Base-by-base conservation (phyloP, 345 rosid genomes). In the Fremontodendron californicum region DNA sequence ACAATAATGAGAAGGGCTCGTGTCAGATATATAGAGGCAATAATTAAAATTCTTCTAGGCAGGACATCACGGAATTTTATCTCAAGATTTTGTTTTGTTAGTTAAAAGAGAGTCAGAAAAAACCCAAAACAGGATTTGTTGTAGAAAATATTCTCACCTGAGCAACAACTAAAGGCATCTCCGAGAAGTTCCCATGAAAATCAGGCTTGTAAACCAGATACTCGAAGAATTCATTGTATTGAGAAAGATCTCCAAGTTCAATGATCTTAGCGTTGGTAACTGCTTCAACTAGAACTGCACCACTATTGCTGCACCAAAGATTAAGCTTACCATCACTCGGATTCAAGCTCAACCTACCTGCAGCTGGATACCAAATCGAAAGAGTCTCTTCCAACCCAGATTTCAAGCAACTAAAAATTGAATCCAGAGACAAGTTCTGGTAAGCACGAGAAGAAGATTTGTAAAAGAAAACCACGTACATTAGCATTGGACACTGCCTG, bases 381-480 rank as follows among this genome's bases (percentile, higher is more conserved):
- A 91, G 23, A 48, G 92, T 88, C 80, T 89, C 89, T 77, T 89
- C 95, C 80, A 89, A 65, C 27, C 88, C 87, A 49, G 84, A 78
- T 80, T 85, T 89, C 79, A 88, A 82, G 82, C 78, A 73, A n/a
- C 83, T 74, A 37, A 88, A 89, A 73, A 86, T 80, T 0, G 71
- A 81, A 61, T 68, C 83, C 33, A 80, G 74, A 0, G 83, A 61
- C 27, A 78, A 51, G 75, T 86, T 81, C n/a, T 81, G 76, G 35
- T 35, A 43, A 55, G 2, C 77, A 35, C 2, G n/a, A n/a, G n/a
- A 54, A 77, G 84, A 25, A 7, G 81, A 79, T 40, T 83, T 83
- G 86, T 88, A 88, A 80, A 91, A 88, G 84, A 91, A 87, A 63
- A 89, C 89, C 46, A 86, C 60, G 82, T 87, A 87, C 95, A 89